Percentiles rank a stretch among this genome's conserved stretches.
Conservation (phyloP, 2,329 filamentous ascomycete species). For the Colletotrichum eremochloae region DNA sequence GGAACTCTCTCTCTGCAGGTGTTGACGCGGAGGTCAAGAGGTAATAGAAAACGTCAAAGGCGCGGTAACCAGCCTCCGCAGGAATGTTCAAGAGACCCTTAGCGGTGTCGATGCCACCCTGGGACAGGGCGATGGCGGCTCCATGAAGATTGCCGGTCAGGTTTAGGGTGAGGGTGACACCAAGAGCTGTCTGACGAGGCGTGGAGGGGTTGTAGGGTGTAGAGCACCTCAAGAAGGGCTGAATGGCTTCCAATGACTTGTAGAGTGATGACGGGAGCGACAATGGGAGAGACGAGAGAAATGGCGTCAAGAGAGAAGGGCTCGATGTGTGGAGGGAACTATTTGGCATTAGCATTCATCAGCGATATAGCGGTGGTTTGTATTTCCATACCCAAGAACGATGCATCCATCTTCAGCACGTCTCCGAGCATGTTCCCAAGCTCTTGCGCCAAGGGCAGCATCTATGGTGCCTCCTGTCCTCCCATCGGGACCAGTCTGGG, state of each 20-base stretch:
- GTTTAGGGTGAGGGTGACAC: constrained; percentile 84
- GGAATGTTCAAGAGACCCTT: constrained; percentile 87
- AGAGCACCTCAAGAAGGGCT: constrained; percentile 88
- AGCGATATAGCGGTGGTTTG: background rate
- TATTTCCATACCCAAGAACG: constrained; percentile 79
- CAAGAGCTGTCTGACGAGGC: constrained; percentile 83
- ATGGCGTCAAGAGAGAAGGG: constrained; percentile 85
- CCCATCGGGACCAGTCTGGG: constrained; percentile 77
- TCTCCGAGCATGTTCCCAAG: constrained; percentile 96
- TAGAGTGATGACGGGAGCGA: constrained; percentile 81
- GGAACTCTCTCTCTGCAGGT: constrained; percentile 87
- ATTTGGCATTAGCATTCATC: constrained; percentile 26
- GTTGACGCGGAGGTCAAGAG: constrained; percentile 92
- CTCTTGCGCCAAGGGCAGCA: constrained; percentile 79
- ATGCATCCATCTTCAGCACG: constrained; percentile 97
- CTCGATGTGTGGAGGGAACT: constrained; percentile 91
- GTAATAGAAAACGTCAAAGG: constrained; percentile 99
- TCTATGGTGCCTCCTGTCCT: constrained; percentile 84
- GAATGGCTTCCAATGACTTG: constrained; percentile 83
- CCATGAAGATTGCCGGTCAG: constrained; percentile 83
- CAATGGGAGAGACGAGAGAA: constrained; percentile 84
- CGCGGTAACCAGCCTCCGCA: constrained; percentile 83
- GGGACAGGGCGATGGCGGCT: constrained; percentile 82
- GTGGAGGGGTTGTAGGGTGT: constrained; percentile 91
- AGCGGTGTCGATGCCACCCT: constrained; percentile 87